phyloP scores from a whole-genome alignment of 2,329 filamentous ascomycete species.

The Pyricularia grisea region DNA sequence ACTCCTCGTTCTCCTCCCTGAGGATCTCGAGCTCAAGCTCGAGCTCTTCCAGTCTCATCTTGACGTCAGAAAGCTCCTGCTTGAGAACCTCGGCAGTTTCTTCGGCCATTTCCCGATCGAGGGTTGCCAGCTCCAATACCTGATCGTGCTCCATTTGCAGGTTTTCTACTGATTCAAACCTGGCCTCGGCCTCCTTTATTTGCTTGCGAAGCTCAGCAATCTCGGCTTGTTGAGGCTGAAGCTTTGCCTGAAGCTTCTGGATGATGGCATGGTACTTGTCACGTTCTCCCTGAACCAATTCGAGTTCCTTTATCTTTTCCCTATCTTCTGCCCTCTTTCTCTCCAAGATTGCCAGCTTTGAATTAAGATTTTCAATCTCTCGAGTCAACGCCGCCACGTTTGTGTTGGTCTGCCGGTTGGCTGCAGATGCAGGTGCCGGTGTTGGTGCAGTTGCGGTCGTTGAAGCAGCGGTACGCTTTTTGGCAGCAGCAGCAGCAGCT shows the following conservation, averaged over 20 bases:
- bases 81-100: conserved; percentile 79
- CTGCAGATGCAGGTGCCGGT: background rate
- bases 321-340: conserved; percentile 79
- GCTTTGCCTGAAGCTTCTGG: conserved; percentile 83
- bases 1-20: conserved; percentile 76
- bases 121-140: conserved; percentile 72
- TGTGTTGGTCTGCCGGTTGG: conserved; percentile 19
- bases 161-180: conserved; percentile 59
- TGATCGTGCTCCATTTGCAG: conserved; percentile 78
- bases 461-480: conserved; percentile 3
- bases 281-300: conserved; percentile 65
- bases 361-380: conserved; percentile 80
- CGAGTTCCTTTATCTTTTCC: conserved; percentile 71
- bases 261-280: conserved; percentile 79
- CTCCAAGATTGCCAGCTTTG: conserved; percentile 79
- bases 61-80: conserved; percentile 68
- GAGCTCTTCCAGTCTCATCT: conserved; percentile 70
- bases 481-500: background rate
- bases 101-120: conserved; percentile 95
- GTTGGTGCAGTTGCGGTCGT: conserved; percentile 3
- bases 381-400: conserved; percentile 43
- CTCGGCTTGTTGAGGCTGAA: conserved; percentile 76
- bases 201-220: conserved; percentile 66
- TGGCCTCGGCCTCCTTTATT: conserved; percentile 64
- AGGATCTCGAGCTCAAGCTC: conserved; percentile 83